These are phyloP conservation scores for Podospora tetraspora DNA, from an alignment of 495 filamentous ascomycete genomes.

Conservation along the genomic window DNA sequence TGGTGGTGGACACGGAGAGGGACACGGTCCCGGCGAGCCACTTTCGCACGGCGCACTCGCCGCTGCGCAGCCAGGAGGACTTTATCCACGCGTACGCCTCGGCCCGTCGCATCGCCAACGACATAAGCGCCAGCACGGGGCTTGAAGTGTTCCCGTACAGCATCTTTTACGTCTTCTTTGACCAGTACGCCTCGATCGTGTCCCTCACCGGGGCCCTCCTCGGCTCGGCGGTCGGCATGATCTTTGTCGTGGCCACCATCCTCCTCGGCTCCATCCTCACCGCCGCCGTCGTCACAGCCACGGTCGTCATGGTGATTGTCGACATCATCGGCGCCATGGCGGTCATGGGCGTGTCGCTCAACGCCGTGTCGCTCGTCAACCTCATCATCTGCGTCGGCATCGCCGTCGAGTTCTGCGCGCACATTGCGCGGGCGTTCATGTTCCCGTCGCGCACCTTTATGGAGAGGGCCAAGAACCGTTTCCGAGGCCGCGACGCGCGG, in stretches of 20 bases:
- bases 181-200: constrained; percentile 87
- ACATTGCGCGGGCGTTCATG: constrained; percentile 92
- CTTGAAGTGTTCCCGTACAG: constrained; percentile 90
- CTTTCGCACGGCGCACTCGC: constrained; percentile 85
- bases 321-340: constrained; percentile 96
- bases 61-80: constrained; percentile 80
- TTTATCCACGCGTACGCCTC: constrained; percentile 88
- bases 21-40: constrained; percentile 72
- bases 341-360: constrained; percentile 79
- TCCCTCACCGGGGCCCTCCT: constrained; percentile 71
- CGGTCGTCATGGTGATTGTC: constrained; percentile 87
- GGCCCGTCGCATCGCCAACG: constrained; percentile 79
- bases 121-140: constrained; percentile 59
- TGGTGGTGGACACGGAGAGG: constrained; percentile 66
- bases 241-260: constrained; percentile 68
- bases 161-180: constrained; percentile 97
- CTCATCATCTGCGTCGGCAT: constrained; percentile 95
- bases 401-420: constrained; percentile 93
- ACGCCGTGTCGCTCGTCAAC: constrained; percentile 95
- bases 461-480: constrained; percentile 61
- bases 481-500: constrained; percentile 73
- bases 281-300: constrained; percentile 72
- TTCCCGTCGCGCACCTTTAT: constrained; percentile 76
- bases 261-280: constrained; percentile 83
- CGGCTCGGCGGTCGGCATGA: constrained; percentile 74